Evolutionary conservation across 2,329 filamentous ascomycete genomes (phyloP), one percentile per base, ranked within the genome.

Genomic region (Arachnopeziza araneosa): DNA sequence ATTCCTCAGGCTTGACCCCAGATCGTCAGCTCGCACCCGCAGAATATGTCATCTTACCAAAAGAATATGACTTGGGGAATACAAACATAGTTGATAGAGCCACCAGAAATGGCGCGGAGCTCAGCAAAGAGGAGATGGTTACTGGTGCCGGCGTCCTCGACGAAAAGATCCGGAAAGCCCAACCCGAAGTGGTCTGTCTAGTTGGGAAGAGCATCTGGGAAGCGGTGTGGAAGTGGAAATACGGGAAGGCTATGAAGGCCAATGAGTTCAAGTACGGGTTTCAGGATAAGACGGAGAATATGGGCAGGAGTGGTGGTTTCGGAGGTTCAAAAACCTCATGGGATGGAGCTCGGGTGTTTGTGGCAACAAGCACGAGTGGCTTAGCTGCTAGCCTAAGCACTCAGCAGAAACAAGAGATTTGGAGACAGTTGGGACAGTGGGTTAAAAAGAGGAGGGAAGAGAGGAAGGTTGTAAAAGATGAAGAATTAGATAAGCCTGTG

Each of bases 311-410:
- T 56, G 50, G 54, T 52, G 58, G 24, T 50, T 57, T 60, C 21
- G 58, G 55, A 50, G 36, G 24, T 50, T 32, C 50, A 50, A 50
- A 23, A 57, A 50, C 54, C n/a, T 26, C 10, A 17, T 60, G 58
- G 58, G 74, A 76, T 1, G 93, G 93, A 0, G 84, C 91, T 2
- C 84, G 78, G 66, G 87, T 97, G 0, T 97, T 96, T 78, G 93
- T 97, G n/a, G 86, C 91, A 12, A 89, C 89, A 54, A 95, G 89
- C 67, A 97, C 93, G 53, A 96, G 92, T 75, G 93, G 92, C 1
- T 75, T 96, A 67, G 90, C 91, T 2, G 91, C 92, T 1, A 84
- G 83, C 50, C 77, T 95, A 75, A 86, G 80, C 54, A 83, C 82
- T 17, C 80, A 81, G 14, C 88, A 96, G 79, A 97, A 96, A 75